Percentiles rank a stretch among this genome's conserved stretches.
Conservation (phyloP, 441 rosid genomes). For the Erodium trifolium region DNA sequence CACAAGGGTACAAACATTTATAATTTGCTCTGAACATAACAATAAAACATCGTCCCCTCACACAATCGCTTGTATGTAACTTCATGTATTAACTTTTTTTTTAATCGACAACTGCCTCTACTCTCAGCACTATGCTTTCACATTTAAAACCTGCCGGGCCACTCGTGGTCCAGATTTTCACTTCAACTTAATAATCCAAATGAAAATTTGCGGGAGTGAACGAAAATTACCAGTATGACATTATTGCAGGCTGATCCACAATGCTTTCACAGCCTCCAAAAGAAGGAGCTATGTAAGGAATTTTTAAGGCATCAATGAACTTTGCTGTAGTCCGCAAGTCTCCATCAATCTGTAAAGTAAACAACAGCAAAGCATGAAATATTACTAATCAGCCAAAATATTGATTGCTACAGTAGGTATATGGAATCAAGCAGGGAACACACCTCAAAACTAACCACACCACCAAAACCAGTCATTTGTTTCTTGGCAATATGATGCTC, state of each 20-base stretch:
- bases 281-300: slow-evolving; percentile 95
- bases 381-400: not conserved
- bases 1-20: not conserved
- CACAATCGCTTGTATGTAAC: not conserved
- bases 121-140: no score
- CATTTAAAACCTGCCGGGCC: no score
- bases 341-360: slow-evolving; percentile 56
- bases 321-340: slow-evolving; percentile 56
- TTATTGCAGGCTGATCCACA: slow-evolving; percentile 91
- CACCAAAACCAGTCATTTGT: slow-evolving; percentile 98
- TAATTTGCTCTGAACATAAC: not conserved
- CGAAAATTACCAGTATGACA: slow-evolving; percentile 79
- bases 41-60: not conserved
- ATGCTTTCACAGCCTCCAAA: slow-evolving; percentile 97
- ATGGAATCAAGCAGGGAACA: not conserved
- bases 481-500: slow-evolving; percentile 79
- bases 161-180: not conserved
- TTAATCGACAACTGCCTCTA: no score
- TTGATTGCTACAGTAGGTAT: not conserved
- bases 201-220: not conserved
- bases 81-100: no score
- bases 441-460: slow-evolving; percentile 98
- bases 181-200: no score
- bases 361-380: not conserved
- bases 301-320: slow-evolving; percentile 77